Evolutionary conservation across 2,329 filamentous ascomycete species (phyloP).

Genomic region (Trichoderma atrobrunneum): DNA sequence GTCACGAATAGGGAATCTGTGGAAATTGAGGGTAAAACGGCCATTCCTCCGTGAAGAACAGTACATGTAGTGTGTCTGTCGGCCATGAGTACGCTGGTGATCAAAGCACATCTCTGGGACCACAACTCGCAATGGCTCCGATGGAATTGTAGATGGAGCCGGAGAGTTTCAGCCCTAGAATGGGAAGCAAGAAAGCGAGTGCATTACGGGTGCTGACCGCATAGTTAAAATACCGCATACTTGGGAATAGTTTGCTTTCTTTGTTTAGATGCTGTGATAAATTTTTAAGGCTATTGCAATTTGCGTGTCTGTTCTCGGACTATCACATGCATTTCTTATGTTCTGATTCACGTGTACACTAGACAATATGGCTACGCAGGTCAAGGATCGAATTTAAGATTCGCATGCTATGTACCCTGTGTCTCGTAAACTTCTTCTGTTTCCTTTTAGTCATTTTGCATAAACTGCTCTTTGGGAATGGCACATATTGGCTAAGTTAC

Average conservation of each 20-base stretch:
- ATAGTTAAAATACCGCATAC: not conserved
- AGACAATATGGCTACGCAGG: not conserved
- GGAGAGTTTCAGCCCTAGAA: not conserved
- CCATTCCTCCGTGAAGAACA: not conserved
- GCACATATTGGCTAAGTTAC: not conserved
- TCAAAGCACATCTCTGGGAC: not conserved
- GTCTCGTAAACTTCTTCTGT: not conserved
- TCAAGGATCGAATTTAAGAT: not conserved
- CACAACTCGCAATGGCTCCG: not conserved
- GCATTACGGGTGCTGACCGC: not conserved
- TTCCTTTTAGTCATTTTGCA: not conserved
- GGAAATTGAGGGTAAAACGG: not conserved
- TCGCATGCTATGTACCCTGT: not conserved
- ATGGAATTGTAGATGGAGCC: not conserved
- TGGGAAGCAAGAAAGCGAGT: not conserved
- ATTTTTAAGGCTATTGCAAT: not conserved
- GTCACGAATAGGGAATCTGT: not conserved
- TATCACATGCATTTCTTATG: not conserved
- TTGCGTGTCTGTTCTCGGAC: not conserved
- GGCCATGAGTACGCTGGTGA: not conserved
- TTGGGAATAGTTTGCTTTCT: not conserved
- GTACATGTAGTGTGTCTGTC: not conserved
- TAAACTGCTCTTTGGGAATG: not conserved
- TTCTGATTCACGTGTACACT: not conserved
- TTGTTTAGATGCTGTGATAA: not conserved